These are phyloP conservation scores for Exophiala oligosperma DNA, from an alignment of 2,329 filamentous ascomycete genomes.

Conservation along the genomic window DNA sequence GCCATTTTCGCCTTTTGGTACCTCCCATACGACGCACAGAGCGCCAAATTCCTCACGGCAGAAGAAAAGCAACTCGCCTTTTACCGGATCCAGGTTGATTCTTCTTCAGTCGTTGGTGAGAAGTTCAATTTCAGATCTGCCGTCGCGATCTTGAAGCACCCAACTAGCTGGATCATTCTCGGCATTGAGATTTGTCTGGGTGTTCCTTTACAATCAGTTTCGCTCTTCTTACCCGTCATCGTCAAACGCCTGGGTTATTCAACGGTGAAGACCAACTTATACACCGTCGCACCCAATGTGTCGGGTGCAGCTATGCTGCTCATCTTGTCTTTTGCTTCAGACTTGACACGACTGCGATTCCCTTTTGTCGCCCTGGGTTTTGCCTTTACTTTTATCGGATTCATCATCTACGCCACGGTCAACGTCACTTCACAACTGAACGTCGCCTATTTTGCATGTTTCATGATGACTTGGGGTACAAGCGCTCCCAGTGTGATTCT, in stretches of 20 bases:
- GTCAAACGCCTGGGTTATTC: slow-evolving; percentile 53
- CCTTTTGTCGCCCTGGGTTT: slow-evolving; percentile 76
- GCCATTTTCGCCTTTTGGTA: slow-evolving; percentile 67
- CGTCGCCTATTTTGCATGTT: slow-evolving; percentile 72
- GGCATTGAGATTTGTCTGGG: slow-evolving; percentile 60
- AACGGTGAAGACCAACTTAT: slow-evolving; percentile 70
- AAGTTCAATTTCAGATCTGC: slow-evolving; percentile 54
- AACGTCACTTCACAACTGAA: slow-evolving; percentile 46
- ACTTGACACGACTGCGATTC: slow-evolving; percentile 59
- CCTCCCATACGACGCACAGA: slow-evolving; percentile 63
- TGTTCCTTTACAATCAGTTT: slow-evolving; percentile 58
- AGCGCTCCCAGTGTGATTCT: slow-evolving; percentile 71
- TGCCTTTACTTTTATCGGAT: slow-evolving; percentile 71
- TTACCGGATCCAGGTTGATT: slow-evolving; percentile 74
- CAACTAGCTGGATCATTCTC: slow-evolving; percentile 56
- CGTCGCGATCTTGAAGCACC: slow-evolving; percentile 54
- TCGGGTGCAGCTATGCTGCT: slow-evolving; percentile 59
- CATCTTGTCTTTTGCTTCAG: slow-evolving; percentile 8
- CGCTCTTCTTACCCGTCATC: slow-evolving; percentile 60
- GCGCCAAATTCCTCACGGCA: slow-evolving; percentile 64
- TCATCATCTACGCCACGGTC: slow-evolving; percentile 68
- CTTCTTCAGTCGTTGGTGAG: slow-evolving; percentile 63
- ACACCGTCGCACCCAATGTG: slow-evolving; percentile 78
- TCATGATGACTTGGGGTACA: slow-evolving; percentile 82
- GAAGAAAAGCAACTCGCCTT: slow-evolving; percentile 69